phyloP scores from a whole-genome alignment of 345 rosid genomes.

The Populus davidiana region DNA sequence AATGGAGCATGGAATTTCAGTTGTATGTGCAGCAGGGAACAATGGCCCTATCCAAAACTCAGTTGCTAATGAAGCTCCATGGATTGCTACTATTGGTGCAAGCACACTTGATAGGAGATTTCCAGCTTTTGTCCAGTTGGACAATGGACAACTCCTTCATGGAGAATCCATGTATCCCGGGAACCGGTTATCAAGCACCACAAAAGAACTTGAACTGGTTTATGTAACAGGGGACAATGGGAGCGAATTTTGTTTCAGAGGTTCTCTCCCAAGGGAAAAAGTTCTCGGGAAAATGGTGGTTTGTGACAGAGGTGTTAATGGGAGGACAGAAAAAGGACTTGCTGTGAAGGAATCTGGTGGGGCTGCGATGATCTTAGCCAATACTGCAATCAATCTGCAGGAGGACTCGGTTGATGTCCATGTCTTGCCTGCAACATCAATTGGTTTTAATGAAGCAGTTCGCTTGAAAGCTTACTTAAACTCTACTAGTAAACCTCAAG shows the following conservation, averaged over 20 bases:
- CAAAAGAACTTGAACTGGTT: slow-evolving; percentile 56
- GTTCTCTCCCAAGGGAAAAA: slow-evolving; percentile 63
- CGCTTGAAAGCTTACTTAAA: slow-evolving; percentile 66
- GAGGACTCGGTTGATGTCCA: slow-evolving; percentile 87
- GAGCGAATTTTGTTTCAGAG: slow-evolving; percentile 70
- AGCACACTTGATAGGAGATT: slow-evolving; percentile 82
- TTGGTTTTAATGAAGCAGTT: slow-evolving; percentile 57
- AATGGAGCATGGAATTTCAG: slow-evolving; percentile 73
- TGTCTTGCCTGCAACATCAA: slow-evolving; percentile 69
- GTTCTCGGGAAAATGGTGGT: slow-evolving; percentile 78
- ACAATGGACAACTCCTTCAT: slow-evolving; percentile 51
- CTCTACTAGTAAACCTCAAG: slow-evolving; percentile 54
- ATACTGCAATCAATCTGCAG: slow-evolving; percentile 69
- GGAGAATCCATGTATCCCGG: slow-evolving; percentile 85
- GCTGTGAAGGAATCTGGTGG: slow-evolving; percentile 88
- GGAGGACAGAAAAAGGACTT: slow-evolving; percentile 82
- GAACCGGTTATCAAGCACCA: slow-evolving; percentile 33
- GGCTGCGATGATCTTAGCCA: slow-evolving; percentile 82
- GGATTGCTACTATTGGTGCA: slow-evolving; percentile 86
- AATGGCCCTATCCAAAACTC: slow-evolving; percentile 75
- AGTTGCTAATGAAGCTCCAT: slow-evolving; percentile 87
- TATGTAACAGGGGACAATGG: slow-evolving; percentile 58
- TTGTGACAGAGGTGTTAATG: slow-evolving; percentile 84
- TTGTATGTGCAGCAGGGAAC: slow-evolving; percentile 88
- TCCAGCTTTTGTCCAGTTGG: slow-evolving; percentile 65